Evolutionary conservation across 202 grass and related monocot species (phyloP).

Genomic region (Digitaria exilis): DNA sequence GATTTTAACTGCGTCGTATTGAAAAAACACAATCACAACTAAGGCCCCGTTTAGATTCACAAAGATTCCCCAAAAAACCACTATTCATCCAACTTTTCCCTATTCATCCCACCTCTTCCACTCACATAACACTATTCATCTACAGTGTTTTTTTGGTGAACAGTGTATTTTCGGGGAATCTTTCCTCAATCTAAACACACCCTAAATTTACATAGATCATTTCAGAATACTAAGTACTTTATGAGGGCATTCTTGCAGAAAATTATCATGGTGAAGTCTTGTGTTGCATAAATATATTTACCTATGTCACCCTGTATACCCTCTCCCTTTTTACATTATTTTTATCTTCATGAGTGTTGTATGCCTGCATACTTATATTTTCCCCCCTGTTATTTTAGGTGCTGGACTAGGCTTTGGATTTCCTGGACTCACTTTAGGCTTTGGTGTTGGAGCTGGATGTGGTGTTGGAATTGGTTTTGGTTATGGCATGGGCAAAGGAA

Average conservation of each 20-base stretch:
- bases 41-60: too few species aligned
- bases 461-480: conserved; percentile 92
- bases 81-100: too few species aligned
- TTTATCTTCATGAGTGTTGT: not conserved
- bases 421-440: conserved; percentile 76
- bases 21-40: not conserved
- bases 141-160: too few species aligned
- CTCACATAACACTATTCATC: too few species aligned
- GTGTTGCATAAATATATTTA: not conserved
- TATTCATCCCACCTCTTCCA: too few species aligned
- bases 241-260: not conserved
- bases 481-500: conserved; percentile 81
- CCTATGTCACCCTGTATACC: not conserved
- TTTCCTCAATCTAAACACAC: too few species aligned
- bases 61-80: too few species aligned
- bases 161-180: too few species aligned
- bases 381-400: conserved; percentile 51
- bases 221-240: not conserved
- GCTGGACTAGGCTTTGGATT: conserved; percentile 74
- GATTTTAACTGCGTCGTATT: not conserved
- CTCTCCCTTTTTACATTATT: not conserved
- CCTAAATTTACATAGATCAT: not conserved
- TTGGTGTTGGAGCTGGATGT: conserved; percentile 85
- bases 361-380: not conserved
- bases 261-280: not conserved